Conservation (phyloP, 805 yeast genomes). For the Schizosaccharomyces octosporus region DNA sequence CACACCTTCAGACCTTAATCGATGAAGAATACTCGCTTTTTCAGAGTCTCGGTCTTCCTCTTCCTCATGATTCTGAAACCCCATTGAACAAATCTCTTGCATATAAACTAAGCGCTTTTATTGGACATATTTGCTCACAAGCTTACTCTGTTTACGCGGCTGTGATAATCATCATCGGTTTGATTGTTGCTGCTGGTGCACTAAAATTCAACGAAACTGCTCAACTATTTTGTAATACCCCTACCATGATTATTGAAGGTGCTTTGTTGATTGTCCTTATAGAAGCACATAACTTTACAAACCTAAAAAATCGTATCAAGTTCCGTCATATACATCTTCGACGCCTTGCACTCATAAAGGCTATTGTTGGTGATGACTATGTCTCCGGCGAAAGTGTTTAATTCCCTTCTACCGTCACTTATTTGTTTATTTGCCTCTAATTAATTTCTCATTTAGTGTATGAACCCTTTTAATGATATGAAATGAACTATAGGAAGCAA, state of each 20-base stretch:
- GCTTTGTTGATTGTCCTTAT: constrained; percentile 17
- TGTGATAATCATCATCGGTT: constrained; percentile 11
- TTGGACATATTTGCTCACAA: constrained; percentile 15
- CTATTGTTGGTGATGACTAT: background rate
- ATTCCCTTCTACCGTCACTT: background rate
- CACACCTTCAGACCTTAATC: constrained; percentile 12
- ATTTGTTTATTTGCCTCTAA: background rate
- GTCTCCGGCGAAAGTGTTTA: background rate
- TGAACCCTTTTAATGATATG: background rate
- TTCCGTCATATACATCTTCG: constrained; percentile 1
- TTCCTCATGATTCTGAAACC: constrained; percentile 6
- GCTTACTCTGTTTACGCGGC: constrained; percentile 14
- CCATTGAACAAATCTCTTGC: background rate
- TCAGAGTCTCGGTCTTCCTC: background rate
- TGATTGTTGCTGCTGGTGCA: constrained; percentile 15
- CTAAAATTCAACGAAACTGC: constrained; percentile 19
- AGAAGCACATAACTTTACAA: constrained; percentile 2
- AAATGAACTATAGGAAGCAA: background rate
- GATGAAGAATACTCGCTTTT: constrained; percentile 15
- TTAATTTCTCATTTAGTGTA: background rate
- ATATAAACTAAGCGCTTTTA: constrained; percentile 8
- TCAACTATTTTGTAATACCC: constrained; percentile 19
- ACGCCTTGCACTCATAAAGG: background rate
- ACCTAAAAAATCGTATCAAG: background rate
- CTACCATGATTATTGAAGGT: constrained; percentile 22